Evolutionary conservation across 169 alveolate species (phyloP), one percentile per base, ranked within the genome.

Genomic region (Plasmodium cynomolgi): DNA sequence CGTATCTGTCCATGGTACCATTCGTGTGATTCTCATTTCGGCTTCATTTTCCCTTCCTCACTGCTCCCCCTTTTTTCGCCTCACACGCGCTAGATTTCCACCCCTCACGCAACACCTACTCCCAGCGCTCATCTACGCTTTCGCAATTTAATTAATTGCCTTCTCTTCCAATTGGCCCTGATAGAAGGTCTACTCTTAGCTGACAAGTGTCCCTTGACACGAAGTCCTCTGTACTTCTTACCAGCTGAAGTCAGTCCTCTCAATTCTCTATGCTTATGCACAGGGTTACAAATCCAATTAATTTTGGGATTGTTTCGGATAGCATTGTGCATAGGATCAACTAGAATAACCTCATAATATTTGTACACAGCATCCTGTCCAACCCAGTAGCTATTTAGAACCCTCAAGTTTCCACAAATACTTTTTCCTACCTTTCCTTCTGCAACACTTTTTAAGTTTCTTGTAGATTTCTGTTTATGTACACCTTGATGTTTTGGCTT

Each of bases 351-450:
- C 96, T 99, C 99, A 96, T 92, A 99, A 98, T 98, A 99, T 98
- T 99, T 99, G 98, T 98, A 98, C 75, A 98, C 97, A 84, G 99
- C 99, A 95, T 99, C 99, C 97, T 99, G 99, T 29, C 99, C 99
- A 79, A 99, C 99, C 99, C 99, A 99, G 98, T 99, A 99, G 93
- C 99, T 98, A 98, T 99, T 99, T 95, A 99, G 97, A 81, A 99
- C 99, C 91, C 99, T 98, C 88, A 98, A 98, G 81, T 97, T 98
- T 72, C 99, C 99, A 93, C 99, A 97, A 20, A 98, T 95, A 85
- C 98, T 97, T 93, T 98, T 98, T 47, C 99, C 99, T 31, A 98
- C 99, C 92, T 99, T 99, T 94, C 98, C 99, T 96, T 99, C 99
- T 29, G 99, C 99, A 58, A 98, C 96, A 95, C 99, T 97, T 96